These are phyloP conservation scores for Penicillium cosmopolitanum DNA, from an alignment of 495 filamentous ascomycete species.

Conservation along the genomic window DNA sequence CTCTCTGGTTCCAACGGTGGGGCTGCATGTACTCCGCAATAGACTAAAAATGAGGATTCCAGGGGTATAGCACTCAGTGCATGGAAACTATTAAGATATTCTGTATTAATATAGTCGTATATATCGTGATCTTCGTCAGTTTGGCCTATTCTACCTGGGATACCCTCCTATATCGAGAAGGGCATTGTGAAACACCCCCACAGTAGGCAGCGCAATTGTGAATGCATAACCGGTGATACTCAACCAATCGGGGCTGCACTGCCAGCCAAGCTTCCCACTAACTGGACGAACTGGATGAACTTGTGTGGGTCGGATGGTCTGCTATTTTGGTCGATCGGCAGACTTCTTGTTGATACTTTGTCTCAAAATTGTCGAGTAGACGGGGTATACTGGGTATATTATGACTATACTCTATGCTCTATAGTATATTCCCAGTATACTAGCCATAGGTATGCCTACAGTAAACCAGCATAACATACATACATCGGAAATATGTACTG, in stretches of 20 bases:
- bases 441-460: no score
- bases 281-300: not conserved
- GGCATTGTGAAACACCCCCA: not conserved
- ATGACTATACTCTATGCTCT: no score
- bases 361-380: not conserved
- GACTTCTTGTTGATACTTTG: not conserved
- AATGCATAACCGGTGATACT: not conserved
- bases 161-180: not conserved
- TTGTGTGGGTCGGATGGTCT: not conserved
- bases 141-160: not conserved
- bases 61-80: no score
- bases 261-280: not conserved
- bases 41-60: no score
- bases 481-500: no score
- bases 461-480: no score
- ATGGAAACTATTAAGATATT: no score
- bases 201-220: slow-evolving; percentile 1
- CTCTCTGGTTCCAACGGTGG: no score
- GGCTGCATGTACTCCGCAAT: no score
- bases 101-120: no score
- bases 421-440: no score
- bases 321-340: not conserved
- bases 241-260: not conserved
- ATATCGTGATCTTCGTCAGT: no score
- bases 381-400: not conserved